Percentiles rank a stretch among this genome's conserved stretches.
phyloP scores from a whole-genome alignment of 192 early-diverging fungal species.

The Entomortierella chlamydospora region DNA sequence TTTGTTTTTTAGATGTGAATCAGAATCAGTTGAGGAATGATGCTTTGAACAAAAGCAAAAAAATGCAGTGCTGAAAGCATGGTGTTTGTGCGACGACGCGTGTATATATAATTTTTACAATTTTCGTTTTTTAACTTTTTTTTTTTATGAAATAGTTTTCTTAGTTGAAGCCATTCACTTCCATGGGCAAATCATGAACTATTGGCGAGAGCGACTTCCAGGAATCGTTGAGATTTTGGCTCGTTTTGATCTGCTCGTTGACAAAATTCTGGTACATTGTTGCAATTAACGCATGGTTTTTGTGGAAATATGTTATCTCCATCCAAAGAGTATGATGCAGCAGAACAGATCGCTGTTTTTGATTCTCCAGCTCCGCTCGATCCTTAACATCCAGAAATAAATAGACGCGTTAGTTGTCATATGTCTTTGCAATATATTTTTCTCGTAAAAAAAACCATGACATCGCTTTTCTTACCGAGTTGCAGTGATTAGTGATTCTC shows the following conservation, averaged over 20 bases:
- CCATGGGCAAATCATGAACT: constrained; percentile 62
- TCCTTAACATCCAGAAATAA: constrained; percentile 54
- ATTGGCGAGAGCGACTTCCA: constrained; percentile 59
- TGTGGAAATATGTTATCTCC: constrained; percentile 69
- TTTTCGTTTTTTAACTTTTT: neutral
- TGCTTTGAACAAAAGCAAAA: no score
- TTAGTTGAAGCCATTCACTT: constrained; percentile 50
- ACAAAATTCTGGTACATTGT: constrained; percentile 71
- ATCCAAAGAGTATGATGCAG: constrained; percentile 64
- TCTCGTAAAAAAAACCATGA: no score
- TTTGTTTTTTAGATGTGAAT: neutral
- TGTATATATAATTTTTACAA: no score
- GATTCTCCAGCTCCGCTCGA: constrained; percentile 57
- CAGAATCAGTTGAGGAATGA: no score
- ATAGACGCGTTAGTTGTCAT: neutral
- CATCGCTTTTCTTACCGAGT: constrained; percentile 21
- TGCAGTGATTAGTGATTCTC: neutral
- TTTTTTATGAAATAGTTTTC: neutral
- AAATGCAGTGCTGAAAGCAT: no score
- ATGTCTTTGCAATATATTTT: neutral
- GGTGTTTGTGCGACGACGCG: no score
- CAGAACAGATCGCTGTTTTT: constrained; percentile 55
- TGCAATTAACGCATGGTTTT: constrained; percentile 65
- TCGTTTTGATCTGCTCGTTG: constrained; percentile 61
- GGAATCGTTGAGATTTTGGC: constrained; percentile 57